Evolutionary conservation across 495 filamentous ascomycete species (phyloP).

Genomic region (Hyaloscypha hepaticicola): DNA sequence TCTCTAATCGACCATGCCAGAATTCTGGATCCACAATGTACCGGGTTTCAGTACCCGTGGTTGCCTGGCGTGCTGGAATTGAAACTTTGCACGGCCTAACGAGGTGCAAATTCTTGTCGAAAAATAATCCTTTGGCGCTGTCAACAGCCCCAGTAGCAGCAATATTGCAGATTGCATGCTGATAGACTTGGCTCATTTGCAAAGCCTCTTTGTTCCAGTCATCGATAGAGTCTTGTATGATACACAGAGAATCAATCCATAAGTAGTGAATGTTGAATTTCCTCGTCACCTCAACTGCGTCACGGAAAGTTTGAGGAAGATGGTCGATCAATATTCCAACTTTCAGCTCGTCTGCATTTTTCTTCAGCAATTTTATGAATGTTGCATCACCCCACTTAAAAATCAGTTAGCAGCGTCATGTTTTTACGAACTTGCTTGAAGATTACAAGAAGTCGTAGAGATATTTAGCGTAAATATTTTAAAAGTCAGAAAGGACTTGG

Average conservation of each 20-base stretch:
- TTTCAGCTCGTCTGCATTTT: not conserved
- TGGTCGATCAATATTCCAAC: not conserved
- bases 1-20: too few species aligned
- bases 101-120: too few species aligned
- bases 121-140: not conserved
- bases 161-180: not conserved
- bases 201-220: not conserved
- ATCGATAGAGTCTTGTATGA: not conserved
- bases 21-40: too few species aligned
- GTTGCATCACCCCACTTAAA: not conserved
- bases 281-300: not conserved
- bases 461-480: too few species aligned
- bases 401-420: too few species aligned
- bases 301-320: not conserved
- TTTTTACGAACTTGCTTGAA: too few species aligned
- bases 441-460: too few species aligned
- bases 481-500: too few species aligned
- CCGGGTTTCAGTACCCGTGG: too few species aligned
- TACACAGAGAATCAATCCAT: not conserved
- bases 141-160: not conserved
- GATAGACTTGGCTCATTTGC: not conserved
- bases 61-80: too few species aligned
- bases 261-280: not conserved
- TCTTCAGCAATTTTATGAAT: not conserved
- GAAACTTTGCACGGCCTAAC: too few species aligned